A percentile compares a stretch with the other conserved stretches of the same genome.
These are phyloP conservation scores for Paecilomyces sp. DNA, from an alignment of 2,329 filamentous ascomycete genomes.

Conservation along the genomic window DNA sequence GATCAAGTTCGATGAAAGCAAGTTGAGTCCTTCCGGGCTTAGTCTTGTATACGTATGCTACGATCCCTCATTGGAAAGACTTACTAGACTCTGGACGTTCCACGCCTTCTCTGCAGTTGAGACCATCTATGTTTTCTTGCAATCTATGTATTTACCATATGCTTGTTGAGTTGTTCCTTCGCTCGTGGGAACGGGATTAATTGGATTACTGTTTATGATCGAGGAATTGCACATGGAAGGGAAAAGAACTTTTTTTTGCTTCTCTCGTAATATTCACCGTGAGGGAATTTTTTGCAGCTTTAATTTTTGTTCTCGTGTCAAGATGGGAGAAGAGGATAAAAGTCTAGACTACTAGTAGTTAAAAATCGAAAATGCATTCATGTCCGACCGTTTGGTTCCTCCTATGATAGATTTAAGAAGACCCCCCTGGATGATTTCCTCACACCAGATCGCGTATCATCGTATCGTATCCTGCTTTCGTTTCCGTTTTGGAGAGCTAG, in stretches of 20 bases:
- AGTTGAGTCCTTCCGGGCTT: too few species aligned
- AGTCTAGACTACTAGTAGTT: conserved; percentile 1
- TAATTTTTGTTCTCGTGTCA: conserved; percentile 8
- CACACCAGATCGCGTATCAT: not conserved
- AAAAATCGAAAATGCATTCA: conserved; percentile 2
- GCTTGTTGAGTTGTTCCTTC: too few species aligned
- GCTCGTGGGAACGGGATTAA: not conserved
- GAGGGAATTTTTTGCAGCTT: not conserved
- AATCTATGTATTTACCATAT: too few species aligned
- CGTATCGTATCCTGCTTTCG: not conserved
- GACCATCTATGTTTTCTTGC: too few species aligned
- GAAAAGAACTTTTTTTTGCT: not conserved
- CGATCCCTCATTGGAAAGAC: too few species aligned
- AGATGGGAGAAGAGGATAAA: conserved; percentile 7
- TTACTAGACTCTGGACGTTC: too few species aligned
- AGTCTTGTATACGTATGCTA: too few species aligned
- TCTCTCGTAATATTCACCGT: not conserved
- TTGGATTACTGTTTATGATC: not conserved
- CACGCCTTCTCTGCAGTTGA: too few species aligned
- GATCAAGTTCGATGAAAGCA: too few species aligned
- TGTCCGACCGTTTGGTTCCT: not conserved
- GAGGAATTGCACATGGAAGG: not conserved
- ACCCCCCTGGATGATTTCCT: not conserved
- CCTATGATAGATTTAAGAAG: not conserved
- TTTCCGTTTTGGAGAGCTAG: not conserved